Percentiles rank a stretch among this genome's conserved stretches.
These are phyloP conservation scores for Seiridium unicorne DNA, from an alignment of 2,329 filamentous ascomycete genomes.

Conservation along the genomic window DNA sequence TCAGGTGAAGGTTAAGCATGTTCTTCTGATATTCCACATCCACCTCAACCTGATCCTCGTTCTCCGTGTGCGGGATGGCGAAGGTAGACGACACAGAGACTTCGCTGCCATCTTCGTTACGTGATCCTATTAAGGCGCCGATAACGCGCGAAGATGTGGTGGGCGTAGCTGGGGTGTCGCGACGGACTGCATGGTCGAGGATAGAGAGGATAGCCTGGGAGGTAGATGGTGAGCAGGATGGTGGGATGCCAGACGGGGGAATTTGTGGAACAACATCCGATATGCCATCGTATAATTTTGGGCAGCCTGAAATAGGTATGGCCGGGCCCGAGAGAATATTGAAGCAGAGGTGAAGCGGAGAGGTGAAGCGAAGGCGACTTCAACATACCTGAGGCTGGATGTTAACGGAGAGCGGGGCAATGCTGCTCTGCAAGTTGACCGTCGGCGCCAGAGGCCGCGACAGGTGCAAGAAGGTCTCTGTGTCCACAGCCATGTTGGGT, in stretches of 20 bases:
- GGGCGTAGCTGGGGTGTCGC: conserved; percentile 71
- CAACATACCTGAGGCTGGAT: conserved; percentile 86
- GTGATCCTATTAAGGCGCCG: conserved; percentile 87
- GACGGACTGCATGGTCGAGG: conserved; percentile 90
- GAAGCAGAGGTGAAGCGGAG: background rate
- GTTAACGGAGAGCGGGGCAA: conserved; percentile 88
- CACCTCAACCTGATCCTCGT: conserved; percentile 97
- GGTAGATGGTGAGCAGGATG: background rate
- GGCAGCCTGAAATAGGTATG: no score
- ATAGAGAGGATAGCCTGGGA: conserved; percentile 68
- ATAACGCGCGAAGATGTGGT: conserved; percentile 82
- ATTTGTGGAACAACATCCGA: background rate
- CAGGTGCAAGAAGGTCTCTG: conserved; percentile 90
- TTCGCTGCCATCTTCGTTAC: conserved; percentile 95
- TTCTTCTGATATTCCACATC: conserved; percentile 99
- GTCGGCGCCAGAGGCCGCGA: conserved; percentile 87
- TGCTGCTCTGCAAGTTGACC: conserved; percentile 77
- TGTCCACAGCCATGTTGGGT: conserved; percentile 74
- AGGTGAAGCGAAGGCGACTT: conserved; percentile 5
- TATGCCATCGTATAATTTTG: no score
- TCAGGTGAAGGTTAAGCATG: conserved; percentile 93
- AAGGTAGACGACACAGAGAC: conserved; percentile 96
- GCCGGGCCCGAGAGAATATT: background rate
- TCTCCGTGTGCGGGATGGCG: conserved; percentile 97
- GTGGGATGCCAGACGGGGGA: background rate